A percentile compares a stretch with the other conserved stretches of the same genome.
phyloP scores from a whole-genome alignment of 768 basidiomycete genomes.

The Boletus eberwhitei region DNA sequence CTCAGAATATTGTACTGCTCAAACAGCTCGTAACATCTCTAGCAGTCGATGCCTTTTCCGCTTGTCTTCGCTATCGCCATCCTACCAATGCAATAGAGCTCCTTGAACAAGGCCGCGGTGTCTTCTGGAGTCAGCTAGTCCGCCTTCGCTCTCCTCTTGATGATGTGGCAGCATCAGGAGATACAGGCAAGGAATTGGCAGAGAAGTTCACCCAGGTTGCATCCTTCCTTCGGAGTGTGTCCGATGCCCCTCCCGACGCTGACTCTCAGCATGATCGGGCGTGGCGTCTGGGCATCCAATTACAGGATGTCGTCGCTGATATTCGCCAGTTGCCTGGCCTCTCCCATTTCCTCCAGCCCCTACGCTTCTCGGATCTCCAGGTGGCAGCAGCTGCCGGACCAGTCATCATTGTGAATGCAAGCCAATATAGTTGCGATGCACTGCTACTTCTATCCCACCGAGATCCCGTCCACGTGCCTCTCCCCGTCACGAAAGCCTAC shows the following conservation, averaged over 20 bases:
- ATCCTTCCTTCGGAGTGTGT: neutral
- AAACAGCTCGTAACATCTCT: neutral
- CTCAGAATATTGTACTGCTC: neutral
- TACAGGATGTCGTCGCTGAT: conserved; percentile 5
- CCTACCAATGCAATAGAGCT: conserved; percentile 28
- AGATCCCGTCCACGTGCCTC: conserved; percentile 3
- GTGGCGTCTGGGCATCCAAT: neutral
- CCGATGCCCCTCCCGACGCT: neutral
- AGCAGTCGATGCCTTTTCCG: conserved; percentile 5
- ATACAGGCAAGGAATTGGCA: neutral
- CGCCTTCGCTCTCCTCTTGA: conserved; percentile 16
- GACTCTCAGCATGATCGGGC: neutral
- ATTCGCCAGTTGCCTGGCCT: conserved; percentile 22
- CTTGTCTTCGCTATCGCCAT: conserved; percentile 11
- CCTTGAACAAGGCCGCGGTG: conserved; percentile 25
- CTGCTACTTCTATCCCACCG: conserved; percentile 20
- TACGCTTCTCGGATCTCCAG: neutral
- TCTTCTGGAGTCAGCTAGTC: conserved; percentile 20
- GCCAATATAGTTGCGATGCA: conserved; percentile 31
- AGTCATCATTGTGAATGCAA: conserved; percentile 34
- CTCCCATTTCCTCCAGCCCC: conserved; percentile 27
- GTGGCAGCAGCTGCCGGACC: conserved; percentile 24
- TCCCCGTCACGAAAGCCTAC: neutral
- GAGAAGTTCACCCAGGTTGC: neutral
- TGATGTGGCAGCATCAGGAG: neutral